Evolutionary conservation across 1,139 yeast genomes (phyloP), one percentile per base, ranked within the genome.

Genomic region (Petasospora fabianii): DNA sequence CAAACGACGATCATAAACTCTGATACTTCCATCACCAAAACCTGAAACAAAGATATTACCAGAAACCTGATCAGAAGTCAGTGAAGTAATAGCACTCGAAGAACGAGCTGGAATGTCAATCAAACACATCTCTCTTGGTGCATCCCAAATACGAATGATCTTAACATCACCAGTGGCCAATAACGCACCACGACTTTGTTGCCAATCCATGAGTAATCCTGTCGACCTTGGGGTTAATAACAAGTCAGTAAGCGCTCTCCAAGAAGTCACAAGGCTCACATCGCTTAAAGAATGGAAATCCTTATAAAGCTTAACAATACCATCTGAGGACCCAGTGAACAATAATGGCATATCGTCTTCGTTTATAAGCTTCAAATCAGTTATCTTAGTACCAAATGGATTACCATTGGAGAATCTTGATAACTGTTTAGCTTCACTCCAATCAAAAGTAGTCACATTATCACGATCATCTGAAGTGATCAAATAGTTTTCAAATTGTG

Each of bases 81-180:
- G 68, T 0, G 95, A 74, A 0, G 96, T 84, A 40, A 92, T 84
- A 11, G 94, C 80, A n/a, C 94, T 80, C 0, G 95, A 80, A 0
- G 96, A 85, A 43, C 96, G 71, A 0, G 96, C 95, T 0, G 97
- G 96, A 36, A 92, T 83, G 56, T 90, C 97, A 21, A 77, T 77
- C 38, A 85, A 70, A 58, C 96, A 84, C 39, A 84, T 69, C 58
- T 92, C 99, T 31, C 97, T 71, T 14, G 96, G 95, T 0, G 97
- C 97, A 64, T 92, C 98, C 98, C 98, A 92, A 2, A 90, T 72
- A 44, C 96, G 69, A 38, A 92, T 87, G 22, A 88, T 80, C 50
- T 90, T 86, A 10, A 87, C 96, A 66, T 92, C 98, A 34, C 99
- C 99, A 38, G 96, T 90, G 1, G 87, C 96, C 39, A 92, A 65